Percentiles rank a stretch among this genome's conserved stretches.
Evolutionary conservation across 1,139 yeast species (phyloP).

Genomic region (Taiozyma onychis): DNA sequence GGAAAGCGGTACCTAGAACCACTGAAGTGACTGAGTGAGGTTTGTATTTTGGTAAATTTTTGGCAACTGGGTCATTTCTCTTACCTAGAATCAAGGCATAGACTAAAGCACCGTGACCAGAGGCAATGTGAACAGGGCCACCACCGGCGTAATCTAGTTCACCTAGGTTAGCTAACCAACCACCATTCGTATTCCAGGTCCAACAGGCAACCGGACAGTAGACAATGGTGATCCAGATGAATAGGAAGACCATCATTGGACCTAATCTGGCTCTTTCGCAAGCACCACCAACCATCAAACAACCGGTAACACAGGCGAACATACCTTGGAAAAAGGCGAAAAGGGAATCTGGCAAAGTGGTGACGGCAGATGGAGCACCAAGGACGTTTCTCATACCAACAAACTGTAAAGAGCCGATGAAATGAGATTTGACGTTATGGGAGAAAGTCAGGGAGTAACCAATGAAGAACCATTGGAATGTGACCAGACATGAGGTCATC

Average conservation of each 20-base stretch:
- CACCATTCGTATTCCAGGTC: slow-evolving; percentile 95
- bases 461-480: slow-evolving; percentile 98
- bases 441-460: slow-evolving; percentile 88
- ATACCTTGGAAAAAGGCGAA: slow-evolving; percentile 91
- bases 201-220: slow-evolving; percentile 94
- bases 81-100: slow-evolving; percentile 88
- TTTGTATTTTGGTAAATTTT: slow-evolving; percentile 76
- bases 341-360: slow-evolving; percentile 75
- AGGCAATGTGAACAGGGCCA: slow-evolving; percentile 93
- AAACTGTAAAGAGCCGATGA: slow-evolving; percentile 75
- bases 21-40: slow-evolving; percentile 89
- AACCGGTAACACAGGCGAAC: slow-evolving; percentile 91
- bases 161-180: slow-evolving; percentile 83
- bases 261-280: slow-evolving; percentile 96
- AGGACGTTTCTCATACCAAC: slow-evolving; percentile 75
- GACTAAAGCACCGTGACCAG: slow-evolving; percentile 93
- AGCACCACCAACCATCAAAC: slow-evolving; percentile 94
- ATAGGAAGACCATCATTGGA: slow-evolving; percentile 92
- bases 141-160: slow-evolving; percentile 97
- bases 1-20: slow-evolving; percentile 88
- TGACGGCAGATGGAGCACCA: slow-evolving; percentile 70
- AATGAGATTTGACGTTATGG: slow-evolving; percentile 55
- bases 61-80: slow-evolving; percentile 78
- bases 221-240: slow-evolving; percentile 93
- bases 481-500: slow-evolving; percentile 75